phyloP scores from a whole-genome alignment of 2,329 filamentous ascomycete species.

The Aspergillus pseudoglaucus region DNA sequence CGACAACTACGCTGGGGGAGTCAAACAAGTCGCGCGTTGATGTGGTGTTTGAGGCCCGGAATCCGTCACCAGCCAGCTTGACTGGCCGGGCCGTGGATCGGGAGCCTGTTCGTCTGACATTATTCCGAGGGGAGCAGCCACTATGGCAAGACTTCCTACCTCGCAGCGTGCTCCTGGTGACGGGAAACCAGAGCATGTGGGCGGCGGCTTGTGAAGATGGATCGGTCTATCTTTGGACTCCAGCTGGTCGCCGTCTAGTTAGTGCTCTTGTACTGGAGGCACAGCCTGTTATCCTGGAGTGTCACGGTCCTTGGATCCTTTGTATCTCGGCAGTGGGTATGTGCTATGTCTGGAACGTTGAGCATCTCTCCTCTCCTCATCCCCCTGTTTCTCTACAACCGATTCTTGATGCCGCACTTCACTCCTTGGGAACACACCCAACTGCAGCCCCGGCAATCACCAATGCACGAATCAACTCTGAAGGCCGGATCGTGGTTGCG shows the following conservation, averaged over 20 bases:
- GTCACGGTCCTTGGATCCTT: constrained; percentile 79
- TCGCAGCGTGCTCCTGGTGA: constrained; percentile 77
- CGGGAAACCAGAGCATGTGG: constrained; percentile 87
- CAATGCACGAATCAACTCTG: constrained; percentile 83
- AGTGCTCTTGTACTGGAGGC: constrained; percentile 83
- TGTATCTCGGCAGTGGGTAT: constrained; percentile 83
- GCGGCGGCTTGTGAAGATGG: constrained; percentile 90
- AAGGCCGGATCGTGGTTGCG: constrained; percentile 79
- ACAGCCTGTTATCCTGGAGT: constrained; percentile 90
- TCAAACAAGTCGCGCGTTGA: constrained; percentile 55
- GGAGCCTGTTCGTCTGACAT: constrained; percentile 77
- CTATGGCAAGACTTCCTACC: constrained; percentile 95
- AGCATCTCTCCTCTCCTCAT: constrained; percentile 73
- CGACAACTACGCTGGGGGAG: constrained; percentile 22
- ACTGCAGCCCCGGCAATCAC: constrained; percentile 78
- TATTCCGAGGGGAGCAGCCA: constrained; percentile 70
- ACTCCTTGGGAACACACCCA: constrained; percentile 70
- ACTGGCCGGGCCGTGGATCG: constrained; percentile 57
- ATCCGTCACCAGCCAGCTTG: constrained; percentile 58
- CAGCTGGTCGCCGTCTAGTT: constrained; percentile 76
- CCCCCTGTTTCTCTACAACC: constrained; percentile 85
- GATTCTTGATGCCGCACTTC: constrained; percentile 77
- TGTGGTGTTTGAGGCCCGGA: constrained; percentile 79
- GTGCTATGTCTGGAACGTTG: constrained; percentile 90
- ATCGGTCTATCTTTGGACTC: constrained; percentile 83